Conservation (phyloP, 768 basidiomycete species). For the Termitomyces sp. region DNA sequence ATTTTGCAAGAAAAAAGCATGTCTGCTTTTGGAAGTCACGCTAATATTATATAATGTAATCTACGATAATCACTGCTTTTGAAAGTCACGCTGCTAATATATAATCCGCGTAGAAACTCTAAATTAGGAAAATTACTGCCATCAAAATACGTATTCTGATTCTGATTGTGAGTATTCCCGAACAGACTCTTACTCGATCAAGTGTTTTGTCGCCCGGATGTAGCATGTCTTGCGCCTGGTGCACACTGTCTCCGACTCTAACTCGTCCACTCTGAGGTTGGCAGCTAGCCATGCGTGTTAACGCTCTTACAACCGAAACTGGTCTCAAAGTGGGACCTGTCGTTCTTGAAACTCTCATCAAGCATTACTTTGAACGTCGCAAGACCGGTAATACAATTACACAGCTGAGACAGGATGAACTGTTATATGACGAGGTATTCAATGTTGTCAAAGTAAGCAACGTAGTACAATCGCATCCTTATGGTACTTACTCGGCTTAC, state of each 20-base stretch:
- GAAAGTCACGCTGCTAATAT: too few species aligned
- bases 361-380: conserved; percentile 74
- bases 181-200: neutral
- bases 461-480: neutral
- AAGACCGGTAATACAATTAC: conserved; percentile 39
- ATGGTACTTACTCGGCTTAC: neutral
- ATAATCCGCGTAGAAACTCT: too few species aligned
- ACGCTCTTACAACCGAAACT: conserved; percentile 55
- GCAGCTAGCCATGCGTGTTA: conserved; percentile 26
- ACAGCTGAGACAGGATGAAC: conserved; percentile 59
- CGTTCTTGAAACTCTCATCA: conserved; percentile 71
- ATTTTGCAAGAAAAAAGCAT: too few species aligned
- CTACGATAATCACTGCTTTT: too few species aligned
- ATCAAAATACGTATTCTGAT: too few species aligned
- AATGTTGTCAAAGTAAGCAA: conserved; percentile 60
- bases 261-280: neutral
- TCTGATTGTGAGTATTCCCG: too few species aligned
- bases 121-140: too few species aligned
- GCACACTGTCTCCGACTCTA: neutral
- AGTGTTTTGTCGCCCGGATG: neutral
- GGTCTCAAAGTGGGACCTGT: conserved; percentile 66
- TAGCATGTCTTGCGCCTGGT: neutral
- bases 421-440: conserved; percentile 79
- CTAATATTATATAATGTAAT: too few species aligned
- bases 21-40: too few species aligned